phyloP scores from a whole-genome alignment of 805 yeast genomes.

The Lipomyces oligophaga region DNA sequence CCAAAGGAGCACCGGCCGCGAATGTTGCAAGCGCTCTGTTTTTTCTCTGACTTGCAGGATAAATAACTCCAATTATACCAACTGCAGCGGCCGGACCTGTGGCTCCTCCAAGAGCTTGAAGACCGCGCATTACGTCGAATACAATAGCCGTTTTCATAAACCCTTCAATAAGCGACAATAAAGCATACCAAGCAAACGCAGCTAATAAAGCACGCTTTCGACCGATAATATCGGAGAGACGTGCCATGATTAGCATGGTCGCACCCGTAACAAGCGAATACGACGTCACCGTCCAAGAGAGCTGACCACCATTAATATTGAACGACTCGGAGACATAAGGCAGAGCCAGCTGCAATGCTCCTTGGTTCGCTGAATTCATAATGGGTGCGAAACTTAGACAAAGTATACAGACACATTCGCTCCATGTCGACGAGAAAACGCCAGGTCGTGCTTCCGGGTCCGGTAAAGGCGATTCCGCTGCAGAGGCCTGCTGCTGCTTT shows the following conservation, averaged over 20 bases:
- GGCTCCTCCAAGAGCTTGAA: slow-evolving; percentile 45
- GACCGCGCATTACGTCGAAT: slow-evolving; percentile 43
- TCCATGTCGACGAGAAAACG: slow-evolving; percentile 36
- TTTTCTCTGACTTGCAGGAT: slow-evolving; percentile 29
- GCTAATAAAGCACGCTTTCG: slow-evolving; percentile 41
- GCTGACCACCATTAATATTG: slow-evolving; percentile 41
- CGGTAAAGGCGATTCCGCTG: slow-evolving; percentile 1
- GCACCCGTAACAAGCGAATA: slow-evolving; percentile 45
- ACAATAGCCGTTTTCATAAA: slow-evolving; percentile 34
- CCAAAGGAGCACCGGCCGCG: slow-evolving; percentile 50
- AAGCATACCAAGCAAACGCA: slow-evolving; percentile 38
- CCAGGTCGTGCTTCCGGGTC: slow-evolving; percentile 38
- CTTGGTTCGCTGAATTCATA: slow-evolving; percentile 40
- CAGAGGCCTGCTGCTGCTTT: too few relatives aligned
- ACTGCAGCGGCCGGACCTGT: slow-evolving; percentile 49
- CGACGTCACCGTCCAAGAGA: slow-evolving; percentile 46
- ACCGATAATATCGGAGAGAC: slow-evolving; percentile 47
- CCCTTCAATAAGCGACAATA: slow-evolving; percentile 39
- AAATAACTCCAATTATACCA: slow-evolving; percentile 43
- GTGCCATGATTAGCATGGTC: slow-evolving; percentile 44
- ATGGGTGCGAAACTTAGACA: slow-evolving; percentile 43
- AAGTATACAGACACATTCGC: slow-evolving; percentile 39
- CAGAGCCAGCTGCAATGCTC: slow-evolving; percentile 41
- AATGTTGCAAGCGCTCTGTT: slow-evolving; percentile 37
- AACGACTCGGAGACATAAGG: slow-evolving; percentile 39